Evolutionary conservation across 2,329 filamentous ascomycete species (phyloP).

Genomic region (Neofusicoccum cordaticola): DNA sequence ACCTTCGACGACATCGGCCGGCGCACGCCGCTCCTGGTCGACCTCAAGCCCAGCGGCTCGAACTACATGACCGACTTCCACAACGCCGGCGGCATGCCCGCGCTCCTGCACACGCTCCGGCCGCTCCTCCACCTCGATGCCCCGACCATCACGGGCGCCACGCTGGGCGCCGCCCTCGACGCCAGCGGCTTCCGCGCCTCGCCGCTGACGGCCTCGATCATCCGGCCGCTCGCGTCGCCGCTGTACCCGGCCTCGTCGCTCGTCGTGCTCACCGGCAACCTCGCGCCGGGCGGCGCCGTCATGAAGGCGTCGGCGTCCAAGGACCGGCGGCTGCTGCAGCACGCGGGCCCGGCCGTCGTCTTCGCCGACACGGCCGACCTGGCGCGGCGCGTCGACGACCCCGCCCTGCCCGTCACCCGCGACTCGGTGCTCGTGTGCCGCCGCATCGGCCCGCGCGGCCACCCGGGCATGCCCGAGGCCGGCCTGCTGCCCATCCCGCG

Average conservation of each 20-base stretch:
- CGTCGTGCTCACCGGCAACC: slow-evolving; percentile 78
- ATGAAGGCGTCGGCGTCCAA: slow-evolving; percentile 95
- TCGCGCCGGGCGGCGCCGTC: slow-evolving; percentile 81
- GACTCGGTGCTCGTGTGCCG: slow-evolving; percentile 83
- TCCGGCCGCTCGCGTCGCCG: slow-evolving; percentile 71
- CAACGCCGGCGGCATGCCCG: slow-evolving; percentile 75
- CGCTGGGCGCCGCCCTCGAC: slow-evolving; percentile 72
- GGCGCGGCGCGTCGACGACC: slow-evolving; percentile 66
- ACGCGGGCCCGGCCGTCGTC: slow-evolving; percentile 73
- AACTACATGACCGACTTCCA: slow-evolving; percentile 88
- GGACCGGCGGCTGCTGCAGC: slow-evolving; percentile 61
- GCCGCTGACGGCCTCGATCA: slow-evolving; percentile 71
- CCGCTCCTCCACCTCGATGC: slow-evolving; percentile 74
- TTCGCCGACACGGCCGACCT: slow-evolving; percentile 80
- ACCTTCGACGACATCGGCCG: slow-evolving; percentile 76
- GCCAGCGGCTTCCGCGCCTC: slow-evolving; percentile 65
- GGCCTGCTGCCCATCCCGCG: slow-evolving; percentile 80
- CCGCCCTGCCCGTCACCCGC: slow-evolving; percentile 66
- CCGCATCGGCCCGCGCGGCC: slow-evolving; percentile 86
- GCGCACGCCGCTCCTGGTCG: slow-evolving; percentile 77
- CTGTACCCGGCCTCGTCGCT: slow-evolving; percentile 82
- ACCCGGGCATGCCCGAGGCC: slow-evolving; percentile 91
- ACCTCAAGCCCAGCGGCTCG: slow-evolving; percentile 77
- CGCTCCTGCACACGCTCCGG: slow-evolving; percentile 77
- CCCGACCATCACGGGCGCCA: slow-evolving; percentile 75